Base-by-base conservation (phyloP, 148 eudicot species). In the Rhododendron ferrugineum region DNA sequence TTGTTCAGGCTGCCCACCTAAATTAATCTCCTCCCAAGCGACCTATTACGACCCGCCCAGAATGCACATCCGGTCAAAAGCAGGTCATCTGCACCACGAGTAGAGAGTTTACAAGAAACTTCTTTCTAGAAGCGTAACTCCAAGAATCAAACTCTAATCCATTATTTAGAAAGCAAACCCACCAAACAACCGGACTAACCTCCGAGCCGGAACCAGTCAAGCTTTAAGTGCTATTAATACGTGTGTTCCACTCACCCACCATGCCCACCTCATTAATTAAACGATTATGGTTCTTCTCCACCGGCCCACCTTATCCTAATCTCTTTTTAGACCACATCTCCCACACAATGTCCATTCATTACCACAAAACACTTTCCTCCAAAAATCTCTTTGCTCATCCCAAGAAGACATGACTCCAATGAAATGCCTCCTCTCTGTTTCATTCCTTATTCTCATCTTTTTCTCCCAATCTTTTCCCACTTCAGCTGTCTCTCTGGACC, bases 371-470 rank as follows among this genome's bases (percentile, higher is more conserved):
- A 15, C 42, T 73, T 80, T 28, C 14, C 83, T 40, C 26, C 70
- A 22, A 81, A 50, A 80, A 18, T 32, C 34, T 34, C 14, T 60
- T 56, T 22, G 20, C 37, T 56, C 68, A 34, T 54, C 23, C 6
- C 3, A 20, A 44, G 66, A 20, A 18, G 46, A 73, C 11, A 83
- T 73, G 74, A 60, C 1, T 60, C 49, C 30, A 37, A 37, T 3
- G 46, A 50, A 56, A 73, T 49, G 22, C 32, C n/a, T 83, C 34
- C 20, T 83, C 14, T 83, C 30, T 20, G 47, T 68, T 16, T 73
- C 80, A 11, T 26, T 73, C 47, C 11, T 83, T 32, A 6, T 11
- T 56, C 85, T 83, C 46, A 58, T 83, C 79, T 83, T 83, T 5
- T 22, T 22, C 23, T 49, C 66, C 20, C 60, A 70, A 70, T 46